Conservation (phyloP, 345 rosid genomes). For the Brassica incana region DNA sequence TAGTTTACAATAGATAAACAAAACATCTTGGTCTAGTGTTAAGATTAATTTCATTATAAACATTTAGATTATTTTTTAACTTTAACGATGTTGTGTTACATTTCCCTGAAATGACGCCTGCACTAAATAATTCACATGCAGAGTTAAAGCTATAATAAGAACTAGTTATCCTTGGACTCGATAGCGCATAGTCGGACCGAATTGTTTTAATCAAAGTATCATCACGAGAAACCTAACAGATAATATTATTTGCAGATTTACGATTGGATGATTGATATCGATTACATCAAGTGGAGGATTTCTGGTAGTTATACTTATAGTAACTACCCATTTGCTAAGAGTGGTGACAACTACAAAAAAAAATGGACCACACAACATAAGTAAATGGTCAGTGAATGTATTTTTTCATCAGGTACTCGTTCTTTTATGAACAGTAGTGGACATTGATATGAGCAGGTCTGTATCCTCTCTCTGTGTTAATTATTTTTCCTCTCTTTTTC, state of each 20-base stretch:
- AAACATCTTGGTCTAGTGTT: neutral
- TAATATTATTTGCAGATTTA: too few species aligned
- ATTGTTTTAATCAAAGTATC: neutral
- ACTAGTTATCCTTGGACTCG: neutral
- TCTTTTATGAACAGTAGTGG: constrained; percentile 36
- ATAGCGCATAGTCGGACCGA: neutral
- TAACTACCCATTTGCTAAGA: constrained; percentile 2
- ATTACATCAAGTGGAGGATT: constrained; percentile 11
- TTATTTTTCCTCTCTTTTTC: neutral
- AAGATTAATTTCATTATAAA: neutral
- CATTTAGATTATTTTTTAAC: neutral
- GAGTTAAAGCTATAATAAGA: neutral
- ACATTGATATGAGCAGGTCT: constrained; percentile 30
- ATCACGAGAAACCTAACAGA: constrained; percentile 9
- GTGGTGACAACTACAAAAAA: constrained; percentile 1
- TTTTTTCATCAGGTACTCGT: constrained; percentile 35
- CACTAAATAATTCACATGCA: neutral
- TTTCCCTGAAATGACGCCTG: neutral
- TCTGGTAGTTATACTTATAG: constrained; percentile 18
- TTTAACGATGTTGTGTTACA: neutral
- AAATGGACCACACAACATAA: constrained; percentile 40
- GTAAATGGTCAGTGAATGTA: constrained; percentile 40
- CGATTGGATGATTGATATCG: neutral
- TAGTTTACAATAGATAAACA: neutral
- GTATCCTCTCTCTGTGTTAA: constrained; percentile 4